Conservation (phyloP, 2,329 filamentous ascomycete species). For the Arthrobotrys entomopaga region DNA sequence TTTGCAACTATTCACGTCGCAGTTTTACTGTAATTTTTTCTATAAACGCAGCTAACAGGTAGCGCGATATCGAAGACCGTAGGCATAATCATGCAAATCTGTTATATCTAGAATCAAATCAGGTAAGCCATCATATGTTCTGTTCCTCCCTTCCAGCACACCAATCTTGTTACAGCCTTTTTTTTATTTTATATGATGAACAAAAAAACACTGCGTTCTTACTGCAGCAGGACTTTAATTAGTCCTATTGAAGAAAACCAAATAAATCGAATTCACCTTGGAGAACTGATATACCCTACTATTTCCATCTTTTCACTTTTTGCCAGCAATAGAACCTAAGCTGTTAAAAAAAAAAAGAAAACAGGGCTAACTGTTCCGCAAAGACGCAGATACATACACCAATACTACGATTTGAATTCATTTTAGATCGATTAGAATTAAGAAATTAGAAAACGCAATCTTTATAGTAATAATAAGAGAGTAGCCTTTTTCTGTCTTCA, state of each 20-base stretch:
- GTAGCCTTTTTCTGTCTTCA: too few relatives aligned
- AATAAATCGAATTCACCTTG: conserved; percentile 62
- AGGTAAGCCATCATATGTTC: too few relatives aligned
- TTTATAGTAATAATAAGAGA: too few relatives aligned
- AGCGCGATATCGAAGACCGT: neutral
- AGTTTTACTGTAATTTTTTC: neutral
- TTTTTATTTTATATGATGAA: conserved; percentile 61
- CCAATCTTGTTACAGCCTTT: too few relatives aligned
- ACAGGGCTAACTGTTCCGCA: neutral
- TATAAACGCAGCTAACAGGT: conserved; percentile 25
- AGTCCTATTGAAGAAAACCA: conserved; percentile 61
- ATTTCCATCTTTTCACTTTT: neutral
- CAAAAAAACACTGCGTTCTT: conserved; percentile 55
- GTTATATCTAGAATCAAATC: conserved; percentile 3
- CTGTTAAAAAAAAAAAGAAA: neutral
- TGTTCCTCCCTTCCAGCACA: too few relatives aligned
- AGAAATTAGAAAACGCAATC: too few relatives aligned
- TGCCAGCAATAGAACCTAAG: neutral
- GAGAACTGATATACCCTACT: conserved; percentile 60
- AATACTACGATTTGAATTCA: neutral
- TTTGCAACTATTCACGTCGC: neutral
- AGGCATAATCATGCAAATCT: neutral
- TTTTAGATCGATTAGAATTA: too few relatives aligned
- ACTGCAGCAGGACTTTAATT: conserved; percentile 36
- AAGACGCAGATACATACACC: neutral